Evolutionary conservation across 1,139 yeast species (phyloP), one percentile per base, ranked within the genome.

Genomic region (Pichia sp.): DNA sequence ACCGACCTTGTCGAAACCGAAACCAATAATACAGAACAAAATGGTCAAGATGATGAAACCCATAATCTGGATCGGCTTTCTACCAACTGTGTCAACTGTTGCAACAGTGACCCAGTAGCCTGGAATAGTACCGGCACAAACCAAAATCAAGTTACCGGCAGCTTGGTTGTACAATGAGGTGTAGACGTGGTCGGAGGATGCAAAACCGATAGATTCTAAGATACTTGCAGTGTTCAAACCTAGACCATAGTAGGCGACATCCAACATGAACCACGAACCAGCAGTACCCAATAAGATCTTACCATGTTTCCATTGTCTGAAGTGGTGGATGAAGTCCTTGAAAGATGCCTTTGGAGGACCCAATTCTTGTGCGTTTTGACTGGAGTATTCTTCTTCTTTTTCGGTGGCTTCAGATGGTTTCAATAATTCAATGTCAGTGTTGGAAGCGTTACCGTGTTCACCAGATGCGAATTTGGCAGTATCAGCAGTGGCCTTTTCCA

Each of bases 211-310:
- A 63, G 96, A 82, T 74, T 85, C 83, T 74, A 95, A 85, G 64
- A 88, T 88, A 58, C 81, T 78, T 42, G 95, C 84, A 63, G 91
- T 77, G 76, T 88, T 88, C 68, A 88, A 80, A 72, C 88, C 86
- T 67, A 88, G 76, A 73, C 96, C 96, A 72, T 93, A 93, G 79
- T 85, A 92, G 58, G 97, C 97, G 71, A 93, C 89, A 78, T 93
- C 99, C 73, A 92, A 81, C 78, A 87, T 79, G 78, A 92, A 92
- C 99, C 99, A 93, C 51, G 95, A 85, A 71, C 92, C 95, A 61
- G 97, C 96, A 65, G 99, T 92, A 71, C 98, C 99, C 52, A 93
- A 64, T 65, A 93, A 78, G 60, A 85, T 83, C 75, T 85, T 87
- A 74, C 89, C 85, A 73, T 90, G 86, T 73, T 78, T 88, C 96